Percentiles rank a stretch among this genome's conserved stretches.
These are phyloP conservation scores for Viola odorata DNA, from an alignment of 345 rosid genomes.

Conservation along the genomic window DNA sequence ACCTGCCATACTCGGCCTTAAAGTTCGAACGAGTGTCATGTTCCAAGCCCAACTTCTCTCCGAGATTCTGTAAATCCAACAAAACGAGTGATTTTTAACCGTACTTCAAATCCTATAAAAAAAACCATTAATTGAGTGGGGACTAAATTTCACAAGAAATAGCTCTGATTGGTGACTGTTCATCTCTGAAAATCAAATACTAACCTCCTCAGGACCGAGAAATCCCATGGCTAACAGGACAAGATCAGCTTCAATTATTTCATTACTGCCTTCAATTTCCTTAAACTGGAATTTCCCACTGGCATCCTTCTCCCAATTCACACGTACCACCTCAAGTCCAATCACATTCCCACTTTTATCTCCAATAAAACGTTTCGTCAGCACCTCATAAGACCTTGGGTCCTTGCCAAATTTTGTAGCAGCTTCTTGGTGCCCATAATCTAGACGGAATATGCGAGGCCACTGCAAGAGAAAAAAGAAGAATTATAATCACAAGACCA, in stretches of 20 bases:
- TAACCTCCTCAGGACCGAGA: slow-evolving; percentile 91
- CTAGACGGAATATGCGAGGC: slow-evolving; percentile 92
- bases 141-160: too few species aligned
- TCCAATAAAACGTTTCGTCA: slow-evolving; percentile 86
- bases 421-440: slow-evolving; percentile 98
- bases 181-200: slow-evolving; percentile 14
- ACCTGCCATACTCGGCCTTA: slow-evolving; percentile 92
- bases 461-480: slow-evolving; percentile 47
- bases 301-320: slow-evolving; percentile 89
- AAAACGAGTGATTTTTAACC: not conserved
- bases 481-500: too few species aligned
- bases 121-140: too few species aligned
- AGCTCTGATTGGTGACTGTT: too few species aligned
- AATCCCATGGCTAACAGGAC: slow-evolving; percentile 96
- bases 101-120: too few species aligned
- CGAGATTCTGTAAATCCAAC: slow-evolving; percentile 40
- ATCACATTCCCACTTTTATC: slow-evolving; percentile 73
- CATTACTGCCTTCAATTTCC: slow-evolving; percentile 84
- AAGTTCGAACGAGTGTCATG: slow-evolving; percentile 78
- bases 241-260: slow-evolving; percentile 80
- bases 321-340: slow-evolving; percentile 72
- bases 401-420: slow-evolving; percentile 79
- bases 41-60: slow-evolving; percentile 85
- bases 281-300: slow-evolving; percentile 73
- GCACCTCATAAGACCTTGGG: slow-evolving; percentile 84